phyloP scores from a whole-genome alignment of 352 stramenopile species.

The Phytophthora lateralis region DNA sequence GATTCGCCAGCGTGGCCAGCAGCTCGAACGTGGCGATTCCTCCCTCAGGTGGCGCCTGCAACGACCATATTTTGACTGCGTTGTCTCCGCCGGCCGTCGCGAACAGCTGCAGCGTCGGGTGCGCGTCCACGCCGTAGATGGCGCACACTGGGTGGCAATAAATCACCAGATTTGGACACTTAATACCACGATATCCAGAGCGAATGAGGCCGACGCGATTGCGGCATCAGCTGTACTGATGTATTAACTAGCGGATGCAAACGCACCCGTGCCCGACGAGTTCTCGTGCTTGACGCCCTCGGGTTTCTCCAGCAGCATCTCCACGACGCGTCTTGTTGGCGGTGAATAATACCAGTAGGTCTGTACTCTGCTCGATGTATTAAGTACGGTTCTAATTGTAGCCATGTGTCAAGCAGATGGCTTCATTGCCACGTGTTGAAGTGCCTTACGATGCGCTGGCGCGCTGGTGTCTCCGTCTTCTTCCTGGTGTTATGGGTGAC shows the following conservation, averaged over 20 bases:
- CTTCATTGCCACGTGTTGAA: constrained; percentile 14
- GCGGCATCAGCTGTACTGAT: background rate
- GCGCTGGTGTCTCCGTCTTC: background rate
- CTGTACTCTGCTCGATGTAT: background rate
- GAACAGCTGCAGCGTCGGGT: constrained; percentile 74
- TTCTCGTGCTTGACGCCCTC: constrained; percentile 79
- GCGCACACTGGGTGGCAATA: constrained; percentile 48
- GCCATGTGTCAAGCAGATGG: constrained; percentile 13
- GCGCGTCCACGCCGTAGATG: constrained; percentile 87
- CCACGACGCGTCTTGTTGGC: background rate
- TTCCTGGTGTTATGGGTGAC: constrained; percentile 15
- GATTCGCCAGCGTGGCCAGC: constrained; percentile 76
- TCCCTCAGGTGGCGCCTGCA: constrained; percentile 38
- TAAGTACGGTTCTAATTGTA: constrained; percentile 25
- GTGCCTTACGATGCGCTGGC: background rate
- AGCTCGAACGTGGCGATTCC: constrained; percentile 78
- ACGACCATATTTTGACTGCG: constrained; percentile 85
- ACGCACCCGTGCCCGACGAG: constrained; percentile 62
- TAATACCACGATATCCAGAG: constrained; percentile 13
- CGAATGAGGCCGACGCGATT: background rate
- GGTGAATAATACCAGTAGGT: too few relatives aligned
- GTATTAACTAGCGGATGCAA: background rate
- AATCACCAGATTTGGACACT: constrained; percentile 1
- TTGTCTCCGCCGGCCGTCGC: constrained; percentile 85
- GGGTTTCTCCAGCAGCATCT: constrained; percentile 87